Evolutionary conservation across 2,329 filamentous ascomycete species (phyloP).

Genomic region (Paracoccidioides lutzii): DNA sequence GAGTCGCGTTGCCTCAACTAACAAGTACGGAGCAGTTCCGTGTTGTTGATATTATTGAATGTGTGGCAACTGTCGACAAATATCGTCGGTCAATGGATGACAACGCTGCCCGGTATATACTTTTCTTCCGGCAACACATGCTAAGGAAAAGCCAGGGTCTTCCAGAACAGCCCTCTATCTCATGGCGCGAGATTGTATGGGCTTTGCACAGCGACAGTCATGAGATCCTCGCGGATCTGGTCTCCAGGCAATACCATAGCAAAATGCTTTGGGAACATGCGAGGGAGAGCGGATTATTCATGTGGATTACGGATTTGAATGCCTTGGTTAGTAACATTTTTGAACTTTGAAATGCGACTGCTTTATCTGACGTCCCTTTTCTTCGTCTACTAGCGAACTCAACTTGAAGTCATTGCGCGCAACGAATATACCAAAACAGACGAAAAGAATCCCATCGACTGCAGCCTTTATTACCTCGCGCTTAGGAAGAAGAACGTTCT

Average conservation of each 20-base stretch:
- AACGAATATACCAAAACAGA: constrained; percentile 88
- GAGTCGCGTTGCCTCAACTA: constrained; percentile 62
- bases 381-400: constrained; percentile 41
- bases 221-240: constrained; percentile 76
- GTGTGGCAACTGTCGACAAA: constrained; percentile 68
- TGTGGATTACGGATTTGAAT: constrained; percentile 74
- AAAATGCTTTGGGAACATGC: constrained; percentile 76
- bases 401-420: constrained; percentile 82
- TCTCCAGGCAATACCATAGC: constrained; percentile 65
- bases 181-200: constrained; percentile 41
- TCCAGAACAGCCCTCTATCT: constrained; percentile 43
- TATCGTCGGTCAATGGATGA: constrained; percentile 82
- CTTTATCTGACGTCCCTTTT: constrained; percentile 11
- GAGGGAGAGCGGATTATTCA: constrained; percentile 76
- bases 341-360: neutral
- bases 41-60: constrained; percentile 72
- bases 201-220: constrained; percentile 47
- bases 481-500: constrained; percentile 82
- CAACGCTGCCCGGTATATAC: constrained; percentile 74
- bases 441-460: constrained; percentile 79
- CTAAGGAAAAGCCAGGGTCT: constrained; percentile 53
- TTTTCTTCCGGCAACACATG: constrained; percentile 74
- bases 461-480: constrained; percentile 81
- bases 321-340: constrained; percentile 50
- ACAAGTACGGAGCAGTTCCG: constrained; percentile 79